Evolutionary conservation across 2,329 filamentous ascomycete genomes (phyloP), one percentile per base, ranked within the genome.

Genomic region (Apiospora saccharicola): DNA sequence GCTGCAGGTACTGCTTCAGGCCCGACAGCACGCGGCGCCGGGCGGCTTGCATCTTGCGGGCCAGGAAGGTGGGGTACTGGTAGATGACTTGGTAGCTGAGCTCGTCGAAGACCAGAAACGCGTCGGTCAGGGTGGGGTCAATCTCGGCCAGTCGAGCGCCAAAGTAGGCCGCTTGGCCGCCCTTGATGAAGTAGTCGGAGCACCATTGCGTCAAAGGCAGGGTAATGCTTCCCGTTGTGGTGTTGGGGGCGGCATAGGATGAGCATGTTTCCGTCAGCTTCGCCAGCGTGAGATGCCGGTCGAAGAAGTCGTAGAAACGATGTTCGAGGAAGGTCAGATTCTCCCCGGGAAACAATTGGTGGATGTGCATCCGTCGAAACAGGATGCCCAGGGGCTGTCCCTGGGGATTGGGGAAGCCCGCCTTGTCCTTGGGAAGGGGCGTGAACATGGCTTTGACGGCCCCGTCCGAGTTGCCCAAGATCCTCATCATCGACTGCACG

Each of bases 61-160:
- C 71, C 13, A 80, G 71, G 24, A 77, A 73, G 22, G 26, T 49
- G 0, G 78, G 78, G 51, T 78, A 79, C 51, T 78, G 77, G 67
- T 79, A 80, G 5, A 80, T 72, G 64, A 78, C 72, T 73, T 80
- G 71, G 76, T 76, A 80, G 68, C 72, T 74, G 1, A 78, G 57
- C 61, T 79, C 76, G 64, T 79, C 78, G 44, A 78, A 80, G 1
- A 47, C 68, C 3, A 79, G 13, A 70, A 75, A 80, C 16, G 72
- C 61, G 0, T 71, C 46, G 0, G 77, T 37, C 3, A 74, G 67
- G 0, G 37, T 30, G 0, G 75, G 76, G 37, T 79, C 73, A 16
- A 79, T 72, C 24, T 70, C 13, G 34, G 4, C 41, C 1, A 80
- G 73, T 3, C 53, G n/a, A 1, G 74, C 67, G 1, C 78, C 78